A percentile compares a stretch with the other conserved stretches of the same genome.
Evolutionary conservation across 768 basidiomycete genomes (phyloP).

Genomic region (Lactarius sanguifluus): DNA sequence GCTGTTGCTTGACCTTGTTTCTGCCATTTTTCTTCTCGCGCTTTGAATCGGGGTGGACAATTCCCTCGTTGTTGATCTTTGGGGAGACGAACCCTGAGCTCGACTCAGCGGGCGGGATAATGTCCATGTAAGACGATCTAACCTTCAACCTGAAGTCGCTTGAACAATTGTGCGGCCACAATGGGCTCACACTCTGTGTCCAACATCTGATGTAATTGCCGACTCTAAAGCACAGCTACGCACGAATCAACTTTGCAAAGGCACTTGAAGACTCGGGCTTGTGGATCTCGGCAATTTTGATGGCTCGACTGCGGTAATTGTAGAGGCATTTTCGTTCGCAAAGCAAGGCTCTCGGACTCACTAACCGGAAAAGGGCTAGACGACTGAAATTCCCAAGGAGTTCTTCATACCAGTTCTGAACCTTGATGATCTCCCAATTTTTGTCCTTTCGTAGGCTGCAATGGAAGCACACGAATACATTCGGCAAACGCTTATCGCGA

Average conservation of each 20-base stretch:
- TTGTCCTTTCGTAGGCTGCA: conserved; percentile 50
- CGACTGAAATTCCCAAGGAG: conserved; percentile 67
- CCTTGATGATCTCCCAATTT: conserved; percentile 69
- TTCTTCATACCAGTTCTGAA: conserved; percentile 51
- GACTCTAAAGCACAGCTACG: conserved; percentile 28
- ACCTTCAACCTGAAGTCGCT: conserved; percentile 73
- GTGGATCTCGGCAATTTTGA: conserved; percentile 62
- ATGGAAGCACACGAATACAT: conserved; percentile 68
- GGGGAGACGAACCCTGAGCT: conserved; percentile 59
- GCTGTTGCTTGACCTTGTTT: conserved; percentile 44
- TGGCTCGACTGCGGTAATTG: conserved; percentile 52
- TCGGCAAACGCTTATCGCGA: conserved; percentile 57
- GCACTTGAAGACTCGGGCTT: conserved; percentile 44
- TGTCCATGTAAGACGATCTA: not conserved
- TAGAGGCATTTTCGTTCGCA: not conserved
- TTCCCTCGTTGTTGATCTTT: conserved; percentile 40
- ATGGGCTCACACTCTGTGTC: conserved; percentile 51
- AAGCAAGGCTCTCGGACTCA: not conserved
- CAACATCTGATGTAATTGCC: conserved; percentile 12
- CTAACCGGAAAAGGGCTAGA: conserved; percentile 68
- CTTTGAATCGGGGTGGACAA: conserved; percentile 45
- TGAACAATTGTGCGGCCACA: conserved; percentile 62
- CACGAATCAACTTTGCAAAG: conserved; percentile 65
- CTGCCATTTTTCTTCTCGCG: conserved; percentile 34
- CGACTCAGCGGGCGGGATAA: not conserved